phyloP scores from a whole-genome alignment of 2,329 filamentous ascomycete species.

The Colletotrichum kahawae region DNA sequence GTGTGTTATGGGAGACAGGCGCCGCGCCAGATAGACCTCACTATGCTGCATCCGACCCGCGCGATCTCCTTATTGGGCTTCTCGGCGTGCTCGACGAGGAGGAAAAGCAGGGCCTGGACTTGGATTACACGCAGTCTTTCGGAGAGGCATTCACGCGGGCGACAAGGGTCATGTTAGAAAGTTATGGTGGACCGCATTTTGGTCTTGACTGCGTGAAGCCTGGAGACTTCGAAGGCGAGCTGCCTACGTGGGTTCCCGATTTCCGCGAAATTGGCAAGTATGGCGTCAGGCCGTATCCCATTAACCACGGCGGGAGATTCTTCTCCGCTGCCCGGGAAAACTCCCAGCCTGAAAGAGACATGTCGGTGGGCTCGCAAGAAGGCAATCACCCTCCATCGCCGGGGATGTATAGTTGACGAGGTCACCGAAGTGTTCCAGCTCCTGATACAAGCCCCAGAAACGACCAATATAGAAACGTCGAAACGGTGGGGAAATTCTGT shows the following conservation, averaged over 20 bases:
- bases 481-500: accelerated
- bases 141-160: slow-evolving; percentile 10
- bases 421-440: background rate
- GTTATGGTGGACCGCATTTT: background rate
- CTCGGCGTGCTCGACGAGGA: slow-evolving; percentile 20
- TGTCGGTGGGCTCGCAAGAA: background rate
- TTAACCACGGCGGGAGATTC: background rate
- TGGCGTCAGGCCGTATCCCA: background rate
- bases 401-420: background rate
- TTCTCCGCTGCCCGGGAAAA: background rate
- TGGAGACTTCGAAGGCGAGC: background rate
- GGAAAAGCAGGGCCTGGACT: background rate
- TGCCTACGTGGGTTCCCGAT: slow-evolving; percentile 25
- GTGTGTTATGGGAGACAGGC: background rate
- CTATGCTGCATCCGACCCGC: slow-evolving; percentile 26
- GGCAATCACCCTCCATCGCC: background rate
- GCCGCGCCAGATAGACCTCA: slow-evolving; percentile 1
- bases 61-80: slow-evolving; percentile 24
- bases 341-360: background rate
- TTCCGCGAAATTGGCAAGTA: slow-evolving; percentile 4
- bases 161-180: background rate
- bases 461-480: background rate
- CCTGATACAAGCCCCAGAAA: background rate
- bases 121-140: slow-evolving; percentile 9
- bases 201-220: slow-evolving; percentile 16